A percentile compares a stretch with the other conserved stretches of the same genome.
Conservation (phyloP, 2,329 filamentous ascomycete genomes). For the Claviceps africana region DNA sequence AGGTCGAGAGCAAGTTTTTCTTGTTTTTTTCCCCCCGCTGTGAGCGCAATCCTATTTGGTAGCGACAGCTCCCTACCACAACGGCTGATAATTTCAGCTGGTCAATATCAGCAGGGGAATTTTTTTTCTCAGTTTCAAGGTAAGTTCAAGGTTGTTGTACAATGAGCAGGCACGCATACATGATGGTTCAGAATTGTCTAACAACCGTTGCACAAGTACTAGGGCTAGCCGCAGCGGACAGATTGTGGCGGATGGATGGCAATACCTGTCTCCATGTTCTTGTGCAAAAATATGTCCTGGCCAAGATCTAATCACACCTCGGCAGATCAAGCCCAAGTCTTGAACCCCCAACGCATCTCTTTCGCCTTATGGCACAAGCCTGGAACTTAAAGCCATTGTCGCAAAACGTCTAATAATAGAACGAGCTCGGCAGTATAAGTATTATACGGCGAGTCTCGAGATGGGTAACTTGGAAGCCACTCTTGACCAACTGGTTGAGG, state of each 20-base stretch:
- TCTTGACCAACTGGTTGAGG: neutral
- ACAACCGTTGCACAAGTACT: neutral
- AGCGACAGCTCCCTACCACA: neutral
- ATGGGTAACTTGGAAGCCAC: neutral
- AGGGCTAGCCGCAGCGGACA: neutral
- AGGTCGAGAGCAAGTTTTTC: neutral
- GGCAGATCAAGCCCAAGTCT: neutral
- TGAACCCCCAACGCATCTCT: conserved; percentile 1
- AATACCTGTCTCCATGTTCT: neutral
- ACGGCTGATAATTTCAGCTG: neutral
- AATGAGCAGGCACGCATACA: neutral
- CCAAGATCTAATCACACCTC: conserved; percentile 6
- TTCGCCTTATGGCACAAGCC: neutral
- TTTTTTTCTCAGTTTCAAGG: neutral
- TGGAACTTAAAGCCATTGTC: neutral
- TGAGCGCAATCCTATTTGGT: neutral
- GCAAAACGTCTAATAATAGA: neutral
- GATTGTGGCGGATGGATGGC: neutral
- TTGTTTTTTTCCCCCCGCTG: no score
- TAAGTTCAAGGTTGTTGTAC: neutral
- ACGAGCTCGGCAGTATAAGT: neutral
- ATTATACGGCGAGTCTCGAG: neutral
- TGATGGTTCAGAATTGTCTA: neutral
- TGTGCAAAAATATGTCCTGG: conserved; percentile 5
- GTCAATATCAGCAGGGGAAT: no score